Conservation (phyloP, 495 filamentous ascomycete species). For the Podospora didyma region DNA sequence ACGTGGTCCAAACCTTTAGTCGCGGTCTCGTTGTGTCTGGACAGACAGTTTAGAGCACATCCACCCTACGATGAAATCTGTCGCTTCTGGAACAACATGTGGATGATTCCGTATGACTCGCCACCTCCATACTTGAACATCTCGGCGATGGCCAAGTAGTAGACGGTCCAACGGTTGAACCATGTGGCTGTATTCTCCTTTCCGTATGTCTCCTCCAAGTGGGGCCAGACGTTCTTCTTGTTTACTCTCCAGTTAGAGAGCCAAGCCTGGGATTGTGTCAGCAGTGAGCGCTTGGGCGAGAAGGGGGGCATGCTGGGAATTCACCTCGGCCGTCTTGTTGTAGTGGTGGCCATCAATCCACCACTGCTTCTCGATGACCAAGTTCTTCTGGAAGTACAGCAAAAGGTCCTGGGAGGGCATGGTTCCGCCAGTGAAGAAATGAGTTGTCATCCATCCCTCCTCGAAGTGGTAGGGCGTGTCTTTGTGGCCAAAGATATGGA, state of each 20-base stretch:
- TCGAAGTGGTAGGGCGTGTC: constrained; percentile 63
- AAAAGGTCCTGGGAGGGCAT: constrained; percentile 65
- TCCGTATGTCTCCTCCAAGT: constrained; percentile 58
- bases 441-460: constrained; percentile 65
- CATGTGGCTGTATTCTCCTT: constrained; percentile 49
- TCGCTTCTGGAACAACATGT: constrained; percentile 58
- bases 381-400: constrained; percentile 59
- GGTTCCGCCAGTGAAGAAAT: constrained; percentile 67
- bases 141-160: constrained; percentile 65
- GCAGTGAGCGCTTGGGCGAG: background rate
- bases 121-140: constrained; percentile 58
- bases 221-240: constrained; percentile 54
- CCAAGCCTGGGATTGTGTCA: constrained; percentile 9
- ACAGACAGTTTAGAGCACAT: too few species aligned
- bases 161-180: constrained; percentile 66
- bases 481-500: constrained; percentile 60
- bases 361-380: constrained; percentile 57
- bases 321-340: constrained; percentile 61
- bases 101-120: constrained; percentile 59
- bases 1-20: too few species aligned
- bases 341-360: constrained; percentile 63
- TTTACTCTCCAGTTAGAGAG: constrained; percentile 36
- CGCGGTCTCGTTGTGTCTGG: too few species aligned
- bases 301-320: constrained; percentile 12
- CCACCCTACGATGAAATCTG: too few species aligned